Base-by-base conservation (phyloP, 2,329 filamentous ascomycete species). In the Trichophyton verrucosum region DNA sequence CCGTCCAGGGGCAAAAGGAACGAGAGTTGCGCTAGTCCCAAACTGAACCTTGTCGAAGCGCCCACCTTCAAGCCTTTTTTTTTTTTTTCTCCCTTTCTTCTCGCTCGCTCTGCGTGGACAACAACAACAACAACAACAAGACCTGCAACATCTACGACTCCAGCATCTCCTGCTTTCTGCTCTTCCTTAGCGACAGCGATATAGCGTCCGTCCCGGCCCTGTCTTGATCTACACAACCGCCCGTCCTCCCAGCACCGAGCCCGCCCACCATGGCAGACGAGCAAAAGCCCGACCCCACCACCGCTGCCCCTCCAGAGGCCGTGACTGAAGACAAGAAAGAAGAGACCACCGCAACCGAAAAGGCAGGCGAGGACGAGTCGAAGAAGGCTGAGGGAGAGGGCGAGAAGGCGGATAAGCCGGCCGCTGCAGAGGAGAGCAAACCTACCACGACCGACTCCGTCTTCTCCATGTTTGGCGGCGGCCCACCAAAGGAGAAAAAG, bases 401-500 rank as follows among this genome's bases (percentile, higher is more conserved):
- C 20, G 56, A 58, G 13, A 58, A 58, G 40, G 13, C 40, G n/a
- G 36, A 58, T n/a, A 58, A 58, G 40, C 22, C 40, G n/a, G 36
- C 56, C 7, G 24, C 59, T 57, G n/a, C 58, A 55, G 49, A 57
- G 20, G 27, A 64, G 61, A 44, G 24, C 24, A 55, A 55, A 33
- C 60, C 75, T 57, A 70, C 73, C 59, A 74, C 75, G 64, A 76
- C 78, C 38, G 78, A 80, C 69, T 82, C 74, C 64, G 89, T 97
- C 66, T 97, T 97, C 81, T 92, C 89, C 76, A 97, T 99, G 94
- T 99, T 99, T 73, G 94, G 94, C 69, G 94, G 94, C 65, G 94
- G 94, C 64, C 89, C 89, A 63, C 95, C 95, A 85, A 97, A 96
- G 81, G 89, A 94, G 80, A 91, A 90, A 82, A 95, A 94, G 82